A percentile compares a stretch with the other conserved stretches of the same genome.
These are phyloP conservation scores for Aspergillus funiculosus DNA, from an alignment of 495 filamentous ascomycete species.

Conservation along the genomic window DNA sequence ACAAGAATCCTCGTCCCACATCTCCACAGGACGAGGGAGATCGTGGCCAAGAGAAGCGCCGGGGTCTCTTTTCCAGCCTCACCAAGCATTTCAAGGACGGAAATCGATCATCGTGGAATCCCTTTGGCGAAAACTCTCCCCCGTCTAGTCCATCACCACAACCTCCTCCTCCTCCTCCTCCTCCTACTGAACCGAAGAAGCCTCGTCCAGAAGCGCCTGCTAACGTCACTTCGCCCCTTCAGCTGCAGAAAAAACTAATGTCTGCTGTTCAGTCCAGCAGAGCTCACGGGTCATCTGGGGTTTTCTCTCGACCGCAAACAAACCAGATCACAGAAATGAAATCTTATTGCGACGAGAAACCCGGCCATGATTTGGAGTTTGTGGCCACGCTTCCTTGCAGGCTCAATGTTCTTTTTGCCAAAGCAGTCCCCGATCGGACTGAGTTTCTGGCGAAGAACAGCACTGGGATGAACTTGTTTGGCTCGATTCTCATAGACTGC, in stretches of 20 bases:
- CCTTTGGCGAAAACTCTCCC: conserved; percentile 25
- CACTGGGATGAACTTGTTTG: conserved; percentile 62
- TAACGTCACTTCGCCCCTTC: conserved; percentile 44
- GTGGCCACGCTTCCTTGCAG: conserved; percentile 63
- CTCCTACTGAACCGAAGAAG: conserved; percentile 35
- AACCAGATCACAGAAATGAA: conserved; percentile 74
- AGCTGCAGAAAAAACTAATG: conserved; percentile 55
- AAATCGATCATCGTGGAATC: conserved; percentile 24
- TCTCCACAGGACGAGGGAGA: conserved; percentile 20
- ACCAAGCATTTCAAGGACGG: conserved; percentile 58
- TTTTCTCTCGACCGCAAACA: conserved; percentile 67
- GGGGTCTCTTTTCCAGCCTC: conserved; percentile 59
- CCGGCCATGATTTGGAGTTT: conserved; percentile 73
- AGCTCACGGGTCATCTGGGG: conserved; percentile 61
- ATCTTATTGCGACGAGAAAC: conserved; percentile 81
- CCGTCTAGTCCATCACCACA: conserved; percentile 14
- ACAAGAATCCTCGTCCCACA: conserved; percentile 27
- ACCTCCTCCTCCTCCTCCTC: conserved; percentile 45
- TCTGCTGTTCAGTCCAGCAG: conserved; percentile 79
- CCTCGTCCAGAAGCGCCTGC: conserved; percentile 34
- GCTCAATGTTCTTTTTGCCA: conserved; percentile 68
- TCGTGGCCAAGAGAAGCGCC: conserved; percentile 33
- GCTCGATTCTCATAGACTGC: conserved; percentile 61
- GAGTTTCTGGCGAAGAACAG: conserved; percentile 60
- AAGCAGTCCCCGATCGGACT: conserved; percentile 41